Evolutionary conservation across 495 filamentous ascomycete genomes (phyloP).

Genomic region (Thozetella sp.): DNA sequence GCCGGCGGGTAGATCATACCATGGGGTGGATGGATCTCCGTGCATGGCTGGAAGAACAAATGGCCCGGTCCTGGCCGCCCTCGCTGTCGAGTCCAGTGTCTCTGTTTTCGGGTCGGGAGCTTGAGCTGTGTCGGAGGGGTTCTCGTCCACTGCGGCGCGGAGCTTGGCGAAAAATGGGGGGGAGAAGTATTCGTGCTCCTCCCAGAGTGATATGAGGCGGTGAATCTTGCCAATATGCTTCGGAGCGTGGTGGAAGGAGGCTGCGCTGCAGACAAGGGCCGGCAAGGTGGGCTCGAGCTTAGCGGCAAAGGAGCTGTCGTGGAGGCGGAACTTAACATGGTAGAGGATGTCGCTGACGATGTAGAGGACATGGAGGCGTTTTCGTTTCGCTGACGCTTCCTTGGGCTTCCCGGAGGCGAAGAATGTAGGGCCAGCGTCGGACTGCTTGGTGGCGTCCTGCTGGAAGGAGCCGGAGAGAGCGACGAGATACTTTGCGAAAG

Average conservation of each 20-base stretch:
- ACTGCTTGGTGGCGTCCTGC: constrained; percentile 19
- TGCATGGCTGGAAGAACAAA: constrained; percentile 76
- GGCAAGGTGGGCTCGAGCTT: constrained; percentile 64
- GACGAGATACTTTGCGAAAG: constrained; percentile 76
- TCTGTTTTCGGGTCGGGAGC: constrained; percentile 5
- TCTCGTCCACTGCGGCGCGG: constrained; percentile 55
- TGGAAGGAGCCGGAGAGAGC: constrained; percentile 65
- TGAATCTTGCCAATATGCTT: constrained; percentile 69
- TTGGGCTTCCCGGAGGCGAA: constrained; percentile 10
- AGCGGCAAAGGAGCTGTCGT: constrained; percentile 55
- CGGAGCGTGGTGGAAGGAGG: constrained; percentile 62
- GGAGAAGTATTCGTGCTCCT: constrained; percentile 68
- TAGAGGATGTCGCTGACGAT: constrained; percentile 83
- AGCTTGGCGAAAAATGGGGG: constrained; percentile 60
- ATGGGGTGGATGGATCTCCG: constrained; percentile 74
- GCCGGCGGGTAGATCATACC: constrained; percentile 84
- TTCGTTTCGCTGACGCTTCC: constrained; percentile 63
- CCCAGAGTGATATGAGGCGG: constrained; percentile 74
- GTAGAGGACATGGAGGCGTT: constrained; percentile 79
- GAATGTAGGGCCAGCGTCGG: constrained; percentile 10
- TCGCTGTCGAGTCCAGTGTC: constrained; percentile 11
- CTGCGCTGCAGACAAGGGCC: constrained; percentile 61
- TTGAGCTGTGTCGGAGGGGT: constrained; percentile 13
- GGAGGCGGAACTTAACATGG: constrained; percentile 67
- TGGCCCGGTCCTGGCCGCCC: constrained; percentile 55